Percentiles rank a stretch among this genome's conserved stretches.
phyloP scores from a whole-genome alignment of 768 basidiomycete species.

The Lactarius sanguifluus region DNA sequence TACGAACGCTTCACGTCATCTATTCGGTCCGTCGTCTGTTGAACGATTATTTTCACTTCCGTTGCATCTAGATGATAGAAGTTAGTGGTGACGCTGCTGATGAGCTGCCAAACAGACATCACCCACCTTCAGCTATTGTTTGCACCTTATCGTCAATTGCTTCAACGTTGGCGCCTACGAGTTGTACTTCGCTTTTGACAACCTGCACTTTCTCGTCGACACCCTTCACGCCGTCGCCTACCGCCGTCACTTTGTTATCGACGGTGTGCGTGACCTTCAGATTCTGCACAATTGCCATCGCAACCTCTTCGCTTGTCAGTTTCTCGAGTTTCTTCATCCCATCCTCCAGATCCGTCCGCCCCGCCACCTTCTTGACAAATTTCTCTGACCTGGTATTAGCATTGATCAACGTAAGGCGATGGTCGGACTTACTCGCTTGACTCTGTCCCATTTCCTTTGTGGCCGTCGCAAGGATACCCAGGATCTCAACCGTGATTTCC shows the following conservation, averaged over 20 bases:
- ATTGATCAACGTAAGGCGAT: neutral
- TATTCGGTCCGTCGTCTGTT: neutral
- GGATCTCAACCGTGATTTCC: no score
- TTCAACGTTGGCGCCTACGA: neutral
- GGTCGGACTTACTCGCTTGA: neutral
- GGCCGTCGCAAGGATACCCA: no score
- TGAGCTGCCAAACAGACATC: neutral
- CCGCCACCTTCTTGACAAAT: neutral
- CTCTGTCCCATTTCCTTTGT: neutral
- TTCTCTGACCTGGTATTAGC: neutral
- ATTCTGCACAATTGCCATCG: neutral
- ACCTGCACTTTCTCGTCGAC: no score
- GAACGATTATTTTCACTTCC: no score
- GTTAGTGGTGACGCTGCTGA: neutral
- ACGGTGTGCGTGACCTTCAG: neutral
- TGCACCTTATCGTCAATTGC: neutral
- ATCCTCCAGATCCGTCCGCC: neutral
- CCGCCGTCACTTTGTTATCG: neutral
- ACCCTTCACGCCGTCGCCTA: neutral
- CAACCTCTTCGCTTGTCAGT: neutral
- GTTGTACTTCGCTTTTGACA: neutral
- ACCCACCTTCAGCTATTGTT: neutral
- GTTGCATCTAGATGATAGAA: neutral
- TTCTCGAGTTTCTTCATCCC: neutral
- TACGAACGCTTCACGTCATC: neutral